Evolutionary conservation across 1,284 basidiomycete genomes (phyloP).

Genomic region (Cerrena zonata): DNA sequence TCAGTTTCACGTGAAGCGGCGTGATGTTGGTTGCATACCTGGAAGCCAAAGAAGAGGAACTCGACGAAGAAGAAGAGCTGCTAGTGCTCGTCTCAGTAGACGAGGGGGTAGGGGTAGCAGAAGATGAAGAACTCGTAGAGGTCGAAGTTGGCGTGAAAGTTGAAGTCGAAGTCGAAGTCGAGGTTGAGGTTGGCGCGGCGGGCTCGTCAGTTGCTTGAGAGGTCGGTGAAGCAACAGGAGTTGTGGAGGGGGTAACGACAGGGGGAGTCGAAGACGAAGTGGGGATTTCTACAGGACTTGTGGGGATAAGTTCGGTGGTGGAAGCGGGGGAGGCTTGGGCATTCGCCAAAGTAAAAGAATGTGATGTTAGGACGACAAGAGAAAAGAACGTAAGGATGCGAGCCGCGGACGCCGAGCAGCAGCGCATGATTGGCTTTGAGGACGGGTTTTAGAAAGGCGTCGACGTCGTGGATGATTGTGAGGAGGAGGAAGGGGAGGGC

Average conservation of each 20-base stretch:
- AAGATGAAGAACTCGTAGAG: constrained; percentile 11
- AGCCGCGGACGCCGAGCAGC: constrained; percentile 24
- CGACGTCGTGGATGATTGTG: constrained; percentile 13
- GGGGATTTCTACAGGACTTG: constrained; percentile 5
- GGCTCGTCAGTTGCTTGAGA: neutral
- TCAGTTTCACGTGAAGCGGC: no score
- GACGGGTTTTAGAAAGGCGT: constrained; percentile 15
- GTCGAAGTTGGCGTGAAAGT: constrained; percentile 3
- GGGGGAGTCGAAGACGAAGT: constrained; percentile 3
- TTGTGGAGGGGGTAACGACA: constrained; percentile 3
- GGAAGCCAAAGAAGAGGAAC: neutral
- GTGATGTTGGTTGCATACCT: no score
- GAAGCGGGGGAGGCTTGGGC: constrained; percentile 12
- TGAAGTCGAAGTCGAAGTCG: constrained; percentile 7
- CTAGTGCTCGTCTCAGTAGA: neutral
- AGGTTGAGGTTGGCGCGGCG: neutral
- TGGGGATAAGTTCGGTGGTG: neutral
- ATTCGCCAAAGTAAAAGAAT: constrained; percentile 26
- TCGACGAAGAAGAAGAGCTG: constrained; percentile 6
- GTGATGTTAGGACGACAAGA: constrained; percentile 28
- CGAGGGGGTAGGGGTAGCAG: constrained; percentile 1
- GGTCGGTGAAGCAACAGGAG: constrained; percentile 1
- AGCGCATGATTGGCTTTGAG: constrained; percentile 23
- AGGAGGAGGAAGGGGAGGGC: no score
- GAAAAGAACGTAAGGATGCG: constrained; percentile 32